A percentile compares a stretch with the other conserved stretches of the same genome.
phyloP scores from a whole-genome alignment of 148 eudicot genomes.

The Cornus kousa region DNA sequence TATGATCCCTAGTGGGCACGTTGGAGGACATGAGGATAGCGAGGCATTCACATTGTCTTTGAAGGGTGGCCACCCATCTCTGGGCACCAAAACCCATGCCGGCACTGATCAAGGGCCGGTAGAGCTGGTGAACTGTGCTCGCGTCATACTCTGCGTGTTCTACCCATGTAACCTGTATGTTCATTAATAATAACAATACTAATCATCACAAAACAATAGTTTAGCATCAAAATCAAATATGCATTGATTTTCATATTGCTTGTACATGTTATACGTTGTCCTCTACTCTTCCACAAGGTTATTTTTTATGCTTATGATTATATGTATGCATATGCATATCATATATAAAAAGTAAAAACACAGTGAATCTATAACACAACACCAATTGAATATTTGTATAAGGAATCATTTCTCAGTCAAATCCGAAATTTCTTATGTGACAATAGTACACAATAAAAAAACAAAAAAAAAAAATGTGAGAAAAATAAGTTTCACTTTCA shows the following conservation, averaged over 20 bases:
- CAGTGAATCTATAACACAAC: no score
- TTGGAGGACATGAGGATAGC: conserved; percentile 88
- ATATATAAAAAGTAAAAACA: no score
- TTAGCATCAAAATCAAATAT: neutral
- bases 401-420: neutral
- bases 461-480: no score
- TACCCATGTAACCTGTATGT: conserved; percentile 86
- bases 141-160: conserved; percentile 91
- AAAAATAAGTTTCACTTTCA: neutral
- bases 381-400: no score
- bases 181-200: neutral
- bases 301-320: no score
- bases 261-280: neutral
- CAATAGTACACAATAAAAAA: neutral
- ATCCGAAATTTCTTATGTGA: no score
- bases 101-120: conserved; percentile 65
- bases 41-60: conserved; percentile 90
- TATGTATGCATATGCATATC: no score
- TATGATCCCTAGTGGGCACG: conserved; percentile 58
- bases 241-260: neutral
- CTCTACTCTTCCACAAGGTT: no score
- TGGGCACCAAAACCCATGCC: conserved; percentile 97
- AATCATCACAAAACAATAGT: neutral
- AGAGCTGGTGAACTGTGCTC: conserved; percentile 70
- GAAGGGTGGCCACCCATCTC: conserved; percentile 88